These are phyloP conservation scores for Boletus sp. DNA, from an alignment of 1,284 basidiomycete genomes.

Conservation along the genomic window DNA sequence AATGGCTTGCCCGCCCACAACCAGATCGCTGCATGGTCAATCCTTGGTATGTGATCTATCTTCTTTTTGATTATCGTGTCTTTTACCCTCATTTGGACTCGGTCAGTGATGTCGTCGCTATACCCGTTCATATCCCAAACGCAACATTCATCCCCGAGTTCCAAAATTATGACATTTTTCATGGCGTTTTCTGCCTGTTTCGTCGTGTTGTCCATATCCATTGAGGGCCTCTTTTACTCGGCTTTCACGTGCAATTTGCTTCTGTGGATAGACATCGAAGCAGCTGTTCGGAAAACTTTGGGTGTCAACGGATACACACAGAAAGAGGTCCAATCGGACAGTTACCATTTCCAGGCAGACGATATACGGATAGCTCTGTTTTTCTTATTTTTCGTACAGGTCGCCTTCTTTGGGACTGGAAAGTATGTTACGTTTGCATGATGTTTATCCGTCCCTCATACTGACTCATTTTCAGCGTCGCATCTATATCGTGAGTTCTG, in stretches of 20 bases:
- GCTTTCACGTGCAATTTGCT: conserved; percentile 62
- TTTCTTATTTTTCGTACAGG: conserved; percentile 85
- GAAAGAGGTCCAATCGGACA: conserved; percentile 2
- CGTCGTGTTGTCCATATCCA: conserved; percentile 76
- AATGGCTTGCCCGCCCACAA: conserved; percentile 61
- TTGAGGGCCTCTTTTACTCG: conserved; percentile 79
- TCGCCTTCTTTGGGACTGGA: conserved; percentile 86
- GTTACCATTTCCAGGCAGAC: conserved; percentile 51
- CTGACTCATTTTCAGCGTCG: conserved; percentile 52
- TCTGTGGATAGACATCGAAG: conserved; percentile 72
- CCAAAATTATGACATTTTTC: conserved; percentile 58
- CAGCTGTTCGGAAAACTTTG: conserved; percentile 34
- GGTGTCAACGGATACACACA: conserved; percentile 1
- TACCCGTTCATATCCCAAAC: conserved; percentile 46
- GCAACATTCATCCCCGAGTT: conserved; percentile 37
- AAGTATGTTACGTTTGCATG: conserved; percentile 53
- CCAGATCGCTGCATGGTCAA: conserved; percentile 64
- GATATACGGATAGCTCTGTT: conserved; percentile 76
- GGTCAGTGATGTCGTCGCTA: conserved; percentile 48
- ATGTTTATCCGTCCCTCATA: not conserved
- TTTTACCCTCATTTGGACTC: conserved; percentile 4
- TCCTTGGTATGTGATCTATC: conserved; percentile 48
- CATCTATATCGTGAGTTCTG: conserved; percentile 73
- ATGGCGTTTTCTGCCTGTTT: conserved; percentile 77
- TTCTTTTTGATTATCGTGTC: not conserved